Conservation (phyloP, 345 rosid genomes). For the Camelina sativa region DNA sequence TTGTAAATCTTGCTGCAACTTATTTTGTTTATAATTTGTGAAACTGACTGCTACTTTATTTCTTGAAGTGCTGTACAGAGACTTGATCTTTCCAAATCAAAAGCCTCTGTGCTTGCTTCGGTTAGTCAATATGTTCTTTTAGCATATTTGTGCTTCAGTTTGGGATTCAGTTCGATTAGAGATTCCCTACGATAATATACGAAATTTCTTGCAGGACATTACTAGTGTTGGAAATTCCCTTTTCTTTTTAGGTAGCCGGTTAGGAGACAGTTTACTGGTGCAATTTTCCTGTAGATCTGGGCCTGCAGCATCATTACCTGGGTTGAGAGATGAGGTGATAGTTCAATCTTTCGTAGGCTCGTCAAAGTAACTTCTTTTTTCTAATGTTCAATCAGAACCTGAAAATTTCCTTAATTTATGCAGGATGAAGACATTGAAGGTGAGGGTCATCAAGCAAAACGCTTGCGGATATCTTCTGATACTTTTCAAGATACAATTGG, state of each 20-base stretch:
- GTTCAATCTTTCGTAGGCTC: slow-evolving; percentile 31
- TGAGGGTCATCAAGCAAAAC: slow-evolving; percentile 73
- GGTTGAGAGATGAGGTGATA: slow-evolving; percentile 86
- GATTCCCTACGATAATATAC: slow-evolving; percentile 32
- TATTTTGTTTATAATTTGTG: slow-evolving; percentile 22
- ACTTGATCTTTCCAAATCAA: slow-evolving; percentile 95
- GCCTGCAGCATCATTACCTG: slow-evolving; percentile 61
- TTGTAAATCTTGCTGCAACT: slow-evolving; percentile 30
- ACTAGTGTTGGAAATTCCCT: slow-evolving; percentile 78
- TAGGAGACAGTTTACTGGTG: slow-evolving; percentile 98
- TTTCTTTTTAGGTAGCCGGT: slow-evolving; percentile 88
- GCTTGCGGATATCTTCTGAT: slow-evolving; percentile 82
- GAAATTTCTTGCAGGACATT: slow-evolving; percentile 66
- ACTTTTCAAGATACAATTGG: slow-evolving; percentile 84
- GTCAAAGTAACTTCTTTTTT: slow-evolving; percentile 13
- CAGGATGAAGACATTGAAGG: slow-evolving; percentile 96
- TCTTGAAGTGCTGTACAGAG: slow-evolving; percentile 88
- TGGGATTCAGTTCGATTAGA: slow-evolving; percentile 4
- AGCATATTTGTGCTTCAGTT: slow-evolving; percentile 21
- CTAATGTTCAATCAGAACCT: neutral
- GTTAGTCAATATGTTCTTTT: slow-evolving; percentile 57
- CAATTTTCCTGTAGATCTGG: slow-evolving; percentile 77
- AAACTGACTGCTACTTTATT: slow-evolving; percentile 41
- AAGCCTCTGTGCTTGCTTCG: slow-evolving; percentile 97
- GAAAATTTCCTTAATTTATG: slow-evolving; percentile 26